Evolutionary conservation across 208 protist species (phyloP).

Genomic region (Crithidia brevicula): DNA sequence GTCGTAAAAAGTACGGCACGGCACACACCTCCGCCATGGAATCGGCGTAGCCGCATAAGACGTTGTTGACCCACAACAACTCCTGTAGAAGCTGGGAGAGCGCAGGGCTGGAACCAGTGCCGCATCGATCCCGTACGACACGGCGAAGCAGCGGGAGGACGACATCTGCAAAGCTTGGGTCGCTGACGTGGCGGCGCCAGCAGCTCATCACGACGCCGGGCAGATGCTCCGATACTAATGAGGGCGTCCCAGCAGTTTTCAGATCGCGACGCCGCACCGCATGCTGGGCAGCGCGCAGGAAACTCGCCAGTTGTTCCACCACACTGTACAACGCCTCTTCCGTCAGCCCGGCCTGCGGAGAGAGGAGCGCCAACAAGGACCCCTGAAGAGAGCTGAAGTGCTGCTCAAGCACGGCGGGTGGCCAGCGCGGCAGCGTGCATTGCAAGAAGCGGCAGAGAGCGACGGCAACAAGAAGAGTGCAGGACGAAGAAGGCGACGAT

Average conservation of each 20-base stretch:
- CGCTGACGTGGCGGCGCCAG: slow-evolving; percentile 63
- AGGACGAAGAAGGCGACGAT: slow-evolving; percentile 30
- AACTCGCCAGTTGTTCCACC: slow-evolving; percentile 26
- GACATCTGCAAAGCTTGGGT: slow-evolving; percentile 68
- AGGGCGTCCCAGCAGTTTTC: not conserved
- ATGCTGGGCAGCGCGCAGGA: slow-evolving; percentile 10
- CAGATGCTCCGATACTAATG: slow-evolving; percentile 10
- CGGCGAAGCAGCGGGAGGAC: slow-evolving; percentile 40
- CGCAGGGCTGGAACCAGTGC: slow-evolving; percentile 14
- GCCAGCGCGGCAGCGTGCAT: slow-evolving; percentile 20
- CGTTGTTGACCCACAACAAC: slow-evolving; percentile 31
- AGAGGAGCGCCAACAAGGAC: slow-evolving; percentile 25
- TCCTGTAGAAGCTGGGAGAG: slow-evolving; percentile 30
- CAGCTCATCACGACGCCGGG: slow-evolving; percentile 43
- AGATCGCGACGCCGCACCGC: not conserved
- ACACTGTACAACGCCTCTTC: slow-evolving; percentile 25
- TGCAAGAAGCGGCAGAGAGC: slow-evolving; percentile 30
- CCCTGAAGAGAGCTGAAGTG: slow-evolving; percentile 16
- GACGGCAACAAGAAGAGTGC: slow-evolving; percentile 41
- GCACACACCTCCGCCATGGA: slow-evolving; percentile 35
- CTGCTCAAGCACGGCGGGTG: slow-evolving; percentile 14
- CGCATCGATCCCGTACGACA: slow-evolving; percentile 21
- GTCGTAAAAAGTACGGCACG: slow-evolving; percentile 29
- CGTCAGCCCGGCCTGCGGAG: slow-evolving; percentile 14
- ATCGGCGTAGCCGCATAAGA: slow-evolving; percentile 31